Percentiles rank a stretch among this genome's conserved stretches.
These are phyloP conservation scores for Boletus eberwhitei DNA, from an alignment of 768 basidiomycete genomes.

Conservation along the genomic window DNA sequence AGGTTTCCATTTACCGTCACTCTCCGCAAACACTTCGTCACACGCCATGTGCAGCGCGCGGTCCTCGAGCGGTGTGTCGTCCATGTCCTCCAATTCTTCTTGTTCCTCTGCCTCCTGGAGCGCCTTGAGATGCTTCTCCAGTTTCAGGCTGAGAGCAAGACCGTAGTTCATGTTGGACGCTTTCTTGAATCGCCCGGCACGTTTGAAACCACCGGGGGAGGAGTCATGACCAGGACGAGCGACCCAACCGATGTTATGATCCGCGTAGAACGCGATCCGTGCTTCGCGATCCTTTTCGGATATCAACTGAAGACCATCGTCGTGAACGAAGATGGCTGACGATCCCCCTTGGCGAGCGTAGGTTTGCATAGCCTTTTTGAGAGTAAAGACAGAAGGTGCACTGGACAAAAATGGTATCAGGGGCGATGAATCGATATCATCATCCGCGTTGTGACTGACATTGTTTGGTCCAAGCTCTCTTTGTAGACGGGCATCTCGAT, in stretches of 20 bases:
- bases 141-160: constrained; percentile 38
- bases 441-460: constrained; percentile 48
- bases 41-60: constrained; percentile 69
- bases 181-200: constrained; percentile 87
- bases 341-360: constrained; percentile 64
- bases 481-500: constrained; percentile 89
- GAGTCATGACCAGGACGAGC: constrained; percentile 48
- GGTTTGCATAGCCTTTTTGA: constrained; percentile 61
- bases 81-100: constrained; percentile 33
- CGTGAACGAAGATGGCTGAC: constrained; percentile 56
- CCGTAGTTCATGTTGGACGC: constrained; percentile 91
- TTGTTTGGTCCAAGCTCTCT: constrained; percentile 76
- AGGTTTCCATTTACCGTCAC: constrained; percentile 57
- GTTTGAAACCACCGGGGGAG: constrained; percentile 27
- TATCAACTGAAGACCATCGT: constrained; percentile 57
- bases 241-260: constrained; percentile 59
- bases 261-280: constrained; percentile 52
- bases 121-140: constrained; percentile 34
- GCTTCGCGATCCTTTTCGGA: constrained; percentile 43
- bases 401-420: constrained; percentile 29
- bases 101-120: constrained; percentile 44
- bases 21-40: constrained; percentile 66
- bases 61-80: constrained; percentile 59
- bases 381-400: constrained; percentile 63
- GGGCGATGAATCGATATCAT: background rate